These are phyloP conservation scores for Syzygium grande DNA, from an alignment of 345 rosid species.

Conservation along the genomic window DNA sequence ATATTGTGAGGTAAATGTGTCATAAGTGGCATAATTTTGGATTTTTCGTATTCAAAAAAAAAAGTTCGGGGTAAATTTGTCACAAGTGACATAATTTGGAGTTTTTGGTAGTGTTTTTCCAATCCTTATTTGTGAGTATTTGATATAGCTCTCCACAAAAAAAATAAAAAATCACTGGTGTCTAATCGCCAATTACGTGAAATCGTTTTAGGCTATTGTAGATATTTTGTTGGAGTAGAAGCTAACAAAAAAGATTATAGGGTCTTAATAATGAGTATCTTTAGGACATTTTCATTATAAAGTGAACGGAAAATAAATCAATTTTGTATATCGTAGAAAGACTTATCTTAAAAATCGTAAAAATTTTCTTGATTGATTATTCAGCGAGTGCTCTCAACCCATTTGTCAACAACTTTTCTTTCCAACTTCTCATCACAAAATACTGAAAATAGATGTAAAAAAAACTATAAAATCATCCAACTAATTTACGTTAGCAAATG, in stretches of 20 bases:
- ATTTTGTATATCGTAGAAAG: background rate
- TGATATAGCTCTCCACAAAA: background rate
- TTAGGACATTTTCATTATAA: background rate
- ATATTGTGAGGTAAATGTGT: no score
- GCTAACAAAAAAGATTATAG: no score
- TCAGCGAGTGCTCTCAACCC: background rate
- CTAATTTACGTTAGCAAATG: background rate
- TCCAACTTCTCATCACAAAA: background rate
- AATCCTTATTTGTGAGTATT: background rate
- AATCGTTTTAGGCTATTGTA: background rate
- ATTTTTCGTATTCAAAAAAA: no score
- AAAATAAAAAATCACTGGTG: background rate
- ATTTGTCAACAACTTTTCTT: background rate
- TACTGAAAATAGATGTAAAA: background rate
- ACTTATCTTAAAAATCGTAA: no score
- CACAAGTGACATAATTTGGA: no score
- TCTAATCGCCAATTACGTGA: background rate
- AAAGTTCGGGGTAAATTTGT: no score
- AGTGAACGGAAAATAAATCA: background rate
- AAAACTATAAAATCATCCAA: background rate
- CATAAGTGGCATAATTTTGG: no score
- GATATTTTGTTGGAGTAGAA: background rate
- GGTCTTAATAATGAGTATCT: background rate
- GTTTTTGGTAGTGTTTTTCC: no score
- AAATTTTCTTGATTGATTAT: background rate